Evolutionary conservation across 345 rosid species (phyloP), one percentile per base, ranked within the genome.

Genomic region (Acer yangbiense): DNA sequence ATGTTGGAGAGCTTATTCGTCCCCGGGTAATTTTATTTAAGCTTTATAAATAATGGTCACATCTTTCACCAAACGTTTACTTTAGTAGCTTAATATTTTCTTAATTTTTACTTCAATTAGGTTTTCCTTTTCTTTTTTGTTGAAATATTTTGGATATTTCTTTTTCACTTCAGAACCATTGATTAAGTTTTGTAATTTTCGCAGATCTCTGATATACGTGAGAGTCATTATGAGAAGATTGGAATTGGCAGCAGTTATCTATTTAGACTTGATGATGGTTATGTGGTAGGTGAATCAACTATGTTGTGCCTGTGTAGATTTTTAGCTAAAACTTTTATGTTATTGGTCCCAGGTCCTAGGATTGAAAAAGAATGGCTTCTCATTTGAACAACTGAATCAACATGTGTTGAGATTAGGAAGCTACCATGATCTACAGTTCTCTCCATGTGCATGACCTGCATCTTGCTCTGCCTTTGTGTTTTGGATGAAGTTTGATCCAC

Each of bases 171-270:
- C 7, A 68, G 21, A 32, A 61, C 60, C 48, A 69, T 62, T 84
- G 46, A 77, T 78, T 66, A 25, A 35, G 73, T 64, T 29, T 85
- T 61, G 44, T 66, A 58, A 78, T 71, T 79, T 65, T 61, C 62
- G 52, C 93, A 97, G 99, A 90, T 97, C 87, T 97, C 99, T 81
- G 98, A 97, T 82, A 94, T 97, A 79, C 98, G 99, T 10, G 98
- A 97, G 77, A 81, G 74, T 54, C 89, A 87, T 54, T 97, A 97
- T n/a, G 99, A 97, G 89, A 97, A 90, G 91, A 97, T 89, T 93
- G 99, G 98, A 83, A 97, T 97, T 79, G 99, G 98, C 69, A 94
- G 99, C 91, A 97, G 99, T 81, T 97, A 97, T 83, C 99, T 97
- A 17, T 97, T 97, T 78, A 90, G 93, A 81, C 99, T 97, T 79